phyloP scores from a whole-genome alignment of 2,329 filamentous ascomycete genomes.

The Sclerotinia minor region DNA sequence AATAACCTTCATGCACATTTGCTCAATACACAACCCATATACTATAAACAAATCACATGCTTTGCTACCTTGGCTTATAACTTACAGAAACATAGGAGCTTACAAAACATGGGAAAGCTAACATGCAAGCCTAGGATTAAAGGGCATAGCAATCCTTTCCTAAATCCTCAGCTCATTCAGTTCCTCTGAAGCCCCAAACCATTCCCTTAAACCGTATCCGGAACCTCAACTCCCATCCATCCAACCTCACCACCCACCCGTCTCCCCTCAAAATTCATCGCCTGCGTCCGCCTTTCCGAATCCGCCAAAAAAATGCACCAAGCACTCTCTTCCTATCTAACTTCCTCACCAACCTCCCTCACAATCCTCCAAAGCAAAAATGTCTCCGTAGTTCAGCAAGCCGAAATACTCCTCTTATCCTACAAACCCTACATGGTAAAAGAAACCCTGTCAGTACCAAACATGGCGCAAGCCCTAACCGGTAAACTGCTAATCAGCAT shows the following conservation, averaged over 20 bases:
- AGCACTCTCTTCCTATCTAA: slow-evolving; percentile 62
- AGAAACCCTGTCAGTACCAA: slow-evolving; percentile 64
- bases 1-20: not conserved
- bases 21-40: not conserved
- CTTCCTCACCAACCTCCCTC: slow-evolving; percentile 48
- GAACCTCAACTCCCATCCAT: slow-evolving; percentile 46
- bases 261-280: slow-evolving; percentile 75
- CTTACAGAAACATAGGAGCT: not conserved
- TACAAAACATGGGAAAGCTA: not conserved
- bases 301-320: slow-evolving; percentile 68
- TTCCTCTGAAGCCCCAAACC: slow-evolving; percentile 42
- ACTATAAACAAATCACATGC: not conserved
- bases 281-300: slow-evolving; percentile 71
- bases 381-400: slow-evolving; percentile 62
- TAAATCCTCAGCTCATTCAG: slow-evolving; percentile 74
- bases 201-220: slow-evolving; percentile 48
- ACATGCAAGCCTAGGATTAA: slow-evolving; percentile 59
- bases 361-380: slow-evolving; percentile 73
- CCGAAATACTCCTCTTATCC: slow-evolving; percentile 73
- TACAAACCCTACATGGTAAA: slow-evolving; percentile 79
- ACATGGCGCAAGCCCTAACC: slow-evolving; percentile 69
- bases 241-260: slow-evolving; percentile 52
- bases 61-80: not conserved
- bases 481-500: slow-evolving; percentile 84
- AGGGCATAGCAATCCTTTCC: slow-evolving; percentile 81